Evolutionary conservation across 495 filamentous ascomycete species (phyloP).

Genomic region (Xylaria scruposa): DNA sequence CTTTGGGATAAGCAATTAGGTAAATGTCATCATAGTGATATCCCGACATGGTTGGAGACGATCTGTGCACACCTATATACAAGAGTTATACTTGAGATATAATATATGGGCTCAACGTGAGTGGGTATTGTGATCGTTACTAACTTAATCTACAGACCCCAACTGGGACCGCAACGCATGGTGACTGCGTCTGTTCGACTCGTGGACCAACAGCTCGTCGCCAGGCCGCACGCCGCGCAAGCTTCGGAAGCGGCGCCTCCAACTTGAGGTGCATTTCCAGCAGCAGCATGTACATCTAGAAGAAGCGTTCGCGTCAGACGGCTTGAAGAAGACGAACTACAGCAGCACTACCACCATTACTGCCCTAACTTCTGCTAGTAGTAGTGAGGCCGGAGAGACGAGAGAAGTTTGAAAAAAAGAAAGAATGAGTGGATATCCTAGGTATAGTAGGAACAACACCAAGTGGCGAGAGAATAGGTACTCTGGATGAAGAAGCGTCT

Average conservation of each 20-base stretch:
- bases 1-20: too few relatives aligned
- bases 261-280: neutral
- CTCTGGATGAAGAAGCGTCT: neutral
- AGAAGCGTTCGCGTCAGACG: neutral
- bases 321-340: conserved; percentile 12
- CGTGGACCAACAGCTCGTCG: conserved; percentile 37
- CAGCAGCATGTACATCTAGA: conserved; percentile 17
- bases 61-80: neutral
- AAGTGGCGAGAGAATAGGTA: neutral
- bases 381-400: neutral
- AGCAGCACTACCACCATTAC: neutral
- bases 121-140: neutral
- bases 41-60: too few relatives aligned
- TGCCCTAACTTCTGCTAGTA: neutral
- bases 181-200: conserved; percentile 56
- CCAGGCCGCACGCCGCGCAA: conserved; percentile 50
- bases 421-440: neutral
- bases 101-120: neutral
- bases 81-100: neutral
- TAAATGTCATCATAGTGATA: too few relatives aligned
- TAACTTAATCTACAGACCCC: conserved; percentile 57
- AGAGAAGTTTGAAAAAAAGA: conserved; percentile 4
- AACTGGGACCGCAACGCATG: conserved; percentile 84
- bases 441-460: neutral
- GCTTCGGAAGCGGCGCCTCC: conserved; percentile 51